Conservation (phyloP, 2,329 filamentous ascomycete genomes). For the Aureobasidium sp. region DNA sequence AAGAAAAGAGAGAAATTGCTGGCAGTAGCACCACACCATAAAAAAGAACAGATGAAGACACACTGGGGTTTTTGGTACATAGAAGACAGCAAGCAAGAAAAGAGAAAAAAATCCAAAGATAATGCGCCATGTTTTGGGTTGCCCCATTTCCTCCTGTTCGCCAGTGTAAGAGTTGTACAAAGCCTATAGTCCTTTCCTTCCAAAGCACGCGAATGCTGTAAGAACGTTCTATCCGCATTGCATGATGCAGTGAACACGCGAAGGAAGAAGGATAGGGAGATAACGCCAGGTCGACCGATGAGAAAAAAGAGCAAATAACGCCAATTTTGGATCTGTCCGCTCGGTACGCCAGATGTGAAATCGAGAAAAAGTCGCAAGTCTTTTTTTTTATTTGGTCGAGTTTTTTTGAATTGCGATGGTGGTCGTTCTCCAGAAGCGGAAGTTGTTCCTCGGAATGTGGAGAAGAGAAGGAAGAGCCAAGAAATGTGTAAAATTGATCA, state of each 20-base stretch:
- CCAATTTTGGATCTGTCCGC: background rate
- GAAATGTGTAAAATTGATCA: slow-evolving; percentile 9
- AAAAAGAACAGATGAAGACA: background rate
- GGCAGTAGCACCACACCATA: background rate
- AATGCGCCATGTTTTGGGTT: background rate
- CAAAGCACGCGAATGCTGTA: slow-evolving; percentile 2
- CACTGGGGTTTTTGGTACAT: background rate
- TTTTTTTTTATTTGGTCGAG: background rate
- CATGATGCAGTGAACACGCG: slow-evolving; percentile 3
- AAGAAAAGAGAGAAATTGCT: background rate
- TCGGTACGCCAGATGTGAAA: background rate
- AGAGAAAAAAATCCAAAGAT: background rate
- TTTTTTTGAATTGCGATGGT: background rate
- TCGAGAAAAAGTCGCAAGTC: background rate
- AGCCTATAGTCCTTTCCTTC: background rate
- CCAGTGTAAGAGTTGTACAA: slow-evolving; percentile 4
- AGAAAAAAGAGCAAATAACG: background rate
- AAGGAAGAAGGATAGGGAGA: slow-evolving; percentile 5
- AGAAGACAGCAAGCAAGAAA: background rate
- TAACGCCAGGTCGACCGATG: slow-evolving; percentile 5
- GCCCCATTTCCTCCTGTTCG: slow-evolving; percentile 8
- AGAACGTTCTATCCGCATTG: slow-evolving; percentile 7
- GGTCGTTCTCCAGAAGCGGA: background rate
- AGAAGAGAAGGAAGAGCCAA: background rate
- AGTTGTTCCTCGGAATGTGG: slow-evolving; percentile 10